A percentile compares a stretch with the other conserved stretches of the same genome.
Evolutionary conservation across 495 filamentous ascomycete genomes (phyloP).

Genomic region (Penicillium malachiteum): DNA sequence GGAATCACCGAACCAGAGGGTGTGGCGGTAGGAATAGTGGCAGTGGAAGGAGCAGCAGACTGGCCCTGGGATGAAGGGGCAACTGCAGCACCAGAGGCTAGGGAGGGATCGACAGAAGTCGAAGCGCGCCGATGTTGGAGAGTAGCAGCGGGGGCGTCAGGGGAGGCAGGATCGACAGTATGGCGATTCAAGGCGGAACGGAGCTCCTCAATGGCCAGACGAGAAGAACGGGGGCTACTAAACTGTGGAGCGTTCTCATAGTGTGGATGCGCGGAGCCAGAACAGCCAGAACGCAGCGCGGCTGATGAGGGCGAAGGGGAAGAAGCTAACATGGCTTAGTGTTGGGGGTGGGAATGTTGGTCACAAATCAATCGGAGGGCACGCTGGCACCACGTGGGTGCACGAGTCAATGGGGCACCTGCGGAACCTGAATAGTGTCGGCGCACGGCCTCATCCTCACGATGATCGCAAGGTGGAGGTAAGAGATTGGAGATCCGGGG

Average conservation of each 20-base stretch:
- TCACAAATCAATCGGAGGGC: constrained; percentile 22
- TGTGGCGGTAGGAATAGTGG: constrained; percentile 15
- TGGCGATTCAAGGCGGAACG: constrained; percentile 46
- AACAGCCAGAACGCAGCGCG: constrained; percentile 36
- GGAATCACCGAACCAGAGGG: constrained; percentile 24
- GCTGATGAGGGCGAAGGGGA: constrained; percentile 47
- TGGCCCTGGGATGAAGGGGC: constrained; percentile 18
- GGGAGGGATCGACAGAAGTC: constrained; percentile 34
- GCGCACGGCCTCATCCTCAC: constrained; percentile 31
- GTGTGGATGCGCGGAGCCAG: constrained; percentile 23
- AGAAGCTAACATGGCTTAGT: constrained; percentile 45
- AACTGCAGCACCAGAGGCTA: constrained; percentile 21
- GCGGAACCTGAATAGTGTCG: constrained; percentile 29
- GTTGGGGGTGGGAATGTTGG: constrained; percentile 20
- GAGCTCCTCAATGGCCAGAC: constrained; percentile 49
- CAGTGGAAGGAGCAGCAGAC: constrained; percentile 20
- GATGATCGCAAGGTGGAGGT: constrained; percentile 8
- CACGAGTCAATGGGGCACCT: constrained; percentile 43
- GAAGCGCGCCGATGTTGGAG: constrained; percentile 36
- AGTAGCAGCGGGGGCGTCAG: constrained; percentile 39
- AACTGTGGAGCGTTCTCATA: constrained; percentile 42
- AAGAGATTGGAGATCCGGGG: constrained; percentile 6
- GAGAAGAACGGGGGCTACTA: constrained; percentile 40
- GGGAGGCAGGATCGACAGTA: constrained; percentile 40
- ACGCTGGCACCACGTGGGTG: constrained; percentile 46